A percentile compares a stretch with the other conserved stretches of the same genome.
phyloP scores from a whole-genome alignment of 306 rosid species.

The Urtica urens region DNA sequence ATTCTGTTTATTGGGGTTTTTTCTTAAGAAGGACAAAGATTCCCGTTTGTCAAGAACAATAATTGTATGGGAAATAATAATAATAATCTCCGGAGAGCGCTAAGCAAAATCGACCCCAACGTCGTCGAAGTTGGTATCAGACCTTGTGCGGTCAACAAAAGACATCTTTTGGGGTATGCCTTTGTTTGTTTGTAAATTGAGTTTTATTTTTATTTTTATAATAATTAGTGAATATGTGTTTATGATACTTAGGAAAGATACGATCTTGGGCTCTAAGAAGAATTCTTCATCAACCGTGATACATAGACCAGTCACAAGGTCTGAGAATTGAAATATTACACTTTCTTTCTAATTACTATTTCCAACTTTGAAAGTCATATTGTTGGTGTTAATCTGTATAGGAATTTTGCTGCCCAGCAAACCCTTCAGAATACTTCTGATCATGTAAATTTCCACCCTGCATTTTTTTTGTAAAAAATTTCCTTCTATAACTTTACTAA shows the following conservation, averaged over 20 bases:
- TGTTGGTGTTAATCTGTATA: conserved; percentile 5
- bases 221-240: neutral
- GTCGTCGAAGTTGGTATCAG: conserved; percentile 12
- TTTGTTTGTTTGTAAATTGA: neutral
- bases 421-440: neutral
- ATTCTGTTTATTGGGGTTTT: conserved; percentile 6
- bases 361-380: neutral
- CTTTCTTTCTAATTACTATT: neutral
- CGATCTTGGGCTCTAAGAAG: neutral
- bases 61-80: conserved; percentile 22
- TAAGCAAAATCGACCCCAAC: conserved; percentile 32
- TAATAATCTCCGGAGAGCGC: conserved; percentile 25
- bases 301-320: conserved; percentile 8
- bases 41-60: conserved; percentile 22
- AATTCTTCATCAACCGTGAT: neutral
- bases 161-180: conserved; percentile 24
- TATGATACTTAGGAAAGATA: conserved; percentile 1
- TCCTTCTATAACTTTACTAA: neutral
- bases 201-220: neutral
- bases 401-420: conserved; percentile 1
- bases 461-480: neutral
- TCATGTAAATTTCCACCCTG: neutral
- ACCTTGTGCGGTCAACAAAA: conserved; percentile 10
- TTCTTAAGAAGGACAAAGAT: conserved; percentile 35
- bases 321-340: no score